Evolutionary conservation across 2,329 filamentous ascomycete genomes (phyloP).

Genomic region (Colletotrichum lupini): DNA sequence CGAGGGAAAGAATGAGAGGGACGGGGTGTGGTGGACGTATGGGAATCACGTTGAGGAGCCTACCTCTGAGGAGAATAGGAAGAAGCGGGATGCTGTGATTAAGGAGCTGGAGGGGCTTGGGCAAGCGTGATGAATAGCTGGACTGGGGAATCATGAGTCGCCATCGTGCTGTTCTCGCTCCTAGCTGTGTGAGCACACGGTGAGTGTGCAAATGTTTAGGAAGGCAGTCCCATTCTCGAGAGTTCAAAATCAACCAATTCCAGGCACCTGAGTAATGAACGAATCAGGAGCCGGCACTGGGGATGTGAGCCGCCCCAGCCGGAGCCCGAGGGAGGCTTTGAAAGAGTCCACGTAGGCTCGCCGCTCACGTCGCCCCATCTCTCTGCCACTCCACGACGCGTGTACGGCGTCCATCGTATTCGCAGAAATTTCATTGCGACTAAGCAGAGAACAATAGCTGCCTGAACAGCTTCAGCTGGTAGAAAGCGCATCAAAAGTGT

Average conservation of each 20-base stretch:
- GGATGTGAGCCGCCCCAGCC: background rate
- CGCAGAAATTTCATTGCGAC: background rate
- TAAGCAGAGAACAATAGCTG: background rate
- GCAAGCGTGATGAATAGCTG: background rate
- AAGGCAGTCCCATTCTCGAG: no score
- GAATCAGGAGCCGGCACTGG: background rate
- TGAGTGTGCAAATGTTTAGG: background rate
- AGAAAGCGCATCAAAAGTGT: background rate
- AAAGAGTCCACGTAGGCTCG: background rate
- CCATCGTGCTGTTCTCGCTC: background rate
- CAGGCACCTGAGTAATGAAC: background rate
- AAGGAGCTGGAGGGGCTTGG: background rate
- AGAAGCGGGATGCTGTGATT: background rate
- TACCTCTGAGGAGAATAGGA: background rate
- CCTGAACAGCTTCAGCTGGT: background rate
- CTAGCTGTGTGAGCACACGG: no score
- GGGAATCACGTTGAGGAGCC: background rate
- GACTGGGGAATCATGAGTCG: background rate
- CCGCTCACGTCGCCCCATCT: background rate
- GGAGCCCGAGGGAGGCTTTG: background rate
- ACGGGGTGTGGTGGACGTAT: slow-evolving; percentile 6
- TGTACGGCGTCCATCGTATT: background rate
- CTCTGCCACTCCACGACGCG: background rate
- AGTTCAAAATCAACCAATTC: background rate
- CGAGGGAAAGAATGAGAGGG: background rate